Evolutionary conservation across 805 yeast genomes (phyloP).

Genomic region (Isabelozyma pseudorhagii): DNA sequence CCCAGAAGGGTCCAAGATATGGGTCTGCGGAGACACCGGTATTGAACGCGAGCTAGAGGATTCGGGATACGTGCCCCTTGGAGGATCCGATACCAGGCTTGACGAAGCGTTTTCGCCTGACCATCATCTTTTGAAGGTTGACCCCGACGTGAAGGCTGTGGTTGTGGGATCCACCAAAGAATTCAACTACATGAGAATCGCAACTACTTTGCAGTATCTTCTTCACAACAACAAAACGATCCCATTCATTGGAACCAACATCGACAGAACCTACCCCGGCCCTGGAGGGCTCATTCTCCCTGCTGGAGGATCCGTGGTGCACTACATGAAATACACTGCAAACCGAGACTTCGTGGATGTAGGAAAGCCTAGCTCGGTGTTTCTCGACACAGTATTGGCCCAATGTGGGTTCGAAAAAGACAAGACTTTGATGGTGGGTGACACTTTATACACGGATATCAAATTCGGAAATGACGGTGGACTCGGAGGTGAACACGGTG

Average conservation of each 20-base stretch:
- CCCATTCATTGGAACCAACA: conserved; percentile 39
- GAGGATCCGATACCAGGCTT: conserved; percentile 30
- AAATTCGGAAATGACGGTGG: conserved; percentile 41
- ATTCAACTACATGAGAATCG: conserved; percentile 34
- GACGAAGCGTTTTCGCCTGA: conserved; percentile 21
- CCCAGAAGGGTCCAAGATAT: conserved; percentile 28
- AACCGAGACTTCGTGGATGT: conserved; percentile 30
- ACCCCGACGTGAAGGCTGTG: conserved; percentile 37
- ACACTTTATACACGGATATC: conserved; percentile 40
- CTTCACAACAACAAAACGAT: conserved; percentile 24
- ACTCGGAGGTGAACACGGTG: conserved; percentile 26
- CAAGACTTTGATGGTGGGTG: conserved; percentile 39
- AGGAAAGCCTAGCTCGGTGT: conserved; percentile 35
- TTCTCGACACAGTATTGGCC: conserved; percentile 26
- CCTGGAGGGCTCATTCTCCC: conserved; percentile 34
- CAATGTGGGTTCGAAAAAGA: conserved; percentile 22
- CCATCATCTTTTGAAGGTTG: conserved; percentile 25
- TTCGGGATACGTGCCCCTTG: conserved; percentile 30
- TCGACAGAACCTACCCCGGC: conserved; percentile 41
- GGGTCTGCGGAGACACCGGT: conserved; percentile 41
- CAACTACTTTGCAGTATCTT: conserved; percentile 36
- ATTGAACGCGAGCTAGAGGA: conserved; percentile 32
- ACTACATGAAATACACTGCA: conserved; percentile 34
- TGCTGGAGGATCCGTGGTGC: conserved; percentile 41
- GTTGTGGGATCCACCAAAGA: conserved; percentile 38